phyloP scores from a whole-genome alignment of 176 grass and related monocot genomes.

The Ampelocalamus luodianensis region DNA sequence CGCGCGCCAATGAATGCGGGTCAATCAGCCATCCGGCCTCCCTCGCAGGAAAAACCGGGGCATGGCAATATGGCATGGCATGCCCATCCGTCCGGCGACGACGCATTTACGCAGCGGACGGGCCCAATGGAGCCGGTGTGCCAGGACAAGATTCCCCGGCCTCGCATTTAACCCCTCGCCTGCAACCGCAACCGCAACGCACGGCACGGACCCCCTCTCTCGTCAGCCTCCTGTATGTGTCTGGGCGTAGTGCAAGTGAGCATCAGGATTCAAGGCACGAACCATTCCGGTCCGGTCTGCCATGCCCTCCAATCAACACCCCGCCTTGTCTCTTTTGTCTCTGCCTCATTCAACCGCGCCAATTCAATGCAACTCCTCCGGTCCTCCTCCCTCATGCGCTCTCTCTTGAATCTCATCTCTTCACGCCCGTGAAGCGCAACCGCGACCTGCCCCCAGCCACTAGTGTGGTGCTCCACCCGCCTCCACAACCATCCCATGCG shows the following conservation, averaged over 20 bases:
- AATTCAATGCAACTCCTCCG: background rate
- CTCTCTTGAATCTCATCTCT: background rate
- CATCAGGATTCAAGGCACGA: background rate
- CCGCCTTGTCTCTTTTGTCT: constrained; percentile 44
- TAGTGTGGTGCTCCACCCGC: too few species aligned
- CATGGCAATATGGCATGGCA: too few species aligned
- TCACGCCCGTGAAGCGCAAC: background rate
- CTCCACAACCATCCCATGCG: background rate
- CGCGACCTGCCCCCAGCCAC: background rate
- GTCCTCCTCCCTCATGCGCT: background rate
- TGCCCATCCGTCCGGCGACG: constrained; percentile 9
- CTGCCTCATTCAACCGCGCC: background rate
- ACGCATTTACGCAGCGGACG: constrained; percentile 27
- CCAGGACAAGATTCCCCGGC: constrained; percentile 47
- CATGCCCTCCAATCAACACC: background rate
- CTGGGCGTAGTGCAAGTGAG: background rate
- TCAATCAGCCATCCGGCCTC: background rate
- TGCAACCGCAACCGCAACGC: constrained; percentile 16
- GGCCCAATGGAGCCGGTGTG: constrained; percentile 10
- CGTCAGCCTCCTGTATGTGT: background rate
- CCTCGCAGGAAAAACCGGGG: too few species aligned
- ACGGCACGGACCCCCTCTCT: background rate
- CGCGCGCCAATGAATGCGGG: background rate
- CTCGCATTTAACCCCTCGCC: constrained; percentile 35
- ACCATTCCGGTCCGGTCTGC: background rate